Evolutionary conservation across 1,284 basidiomycete species (phyloP), one percentile per base, ranked within the genome.

Genomic region (Rhodotorula sp.): DNA sequence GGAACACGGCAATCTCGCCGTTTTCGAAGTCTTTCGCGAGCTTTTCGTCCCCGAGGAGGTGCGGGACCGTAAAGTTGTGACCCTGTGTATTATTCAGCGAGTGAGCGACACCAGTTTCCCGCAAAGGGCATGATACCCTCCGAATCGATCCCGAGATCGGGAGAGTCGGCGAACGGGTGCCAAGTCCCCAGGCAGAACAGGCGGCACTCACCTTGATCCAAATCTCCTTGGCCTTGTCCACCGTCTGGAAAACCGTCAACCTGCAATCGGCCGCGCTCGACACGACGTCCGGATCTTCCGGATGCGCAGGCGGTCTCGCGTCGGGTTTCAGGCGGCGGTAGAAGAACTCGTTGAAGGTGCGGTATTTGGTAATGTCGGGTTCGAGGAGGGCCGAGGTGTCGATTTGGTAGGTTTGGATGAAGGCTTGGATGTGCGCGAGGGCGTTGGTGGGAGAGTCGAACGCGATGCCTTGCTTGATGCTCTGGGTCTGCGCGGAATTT

Each of bases 311-410:
- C 0, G 89, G 90, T 8, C 92, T 85, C 12, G 87, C 89, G 15
- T 82, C 86, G 0, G 86, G 82, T 70, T 85, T 86, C 57, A 93
- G 31, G 14, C n/a, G 21, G 23, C 60, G 60, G 67, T 83, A 87
- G 83, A 93, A 93, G 83, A 94, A 93, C 34, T 90, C 85, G 59
- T 93, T 94, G 84, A 94, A 93, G 19, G 83, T 88, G 77, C 83
- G 71, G 60, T 73, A 79, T 70, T 64, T 34, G 16, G 48, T 60
- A 6, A 65, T 23, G 59, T 69, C 62, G 21, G 64, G 62, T 8
- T 60, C 8, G 12, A 60, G 55, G 15, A 74, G 61, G 34, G 62
- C 50, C 5, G 43, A 47, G 38, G 58, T 61, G 55, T 71, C 63
- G 57, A 71, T 84, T 0, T 84, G 78, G 81, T 93, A 93, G 1